Evolutionary conservation across 495 filamentous ascomycete genomes (phyloP), one percentile per base, ranked within the genome.

Genomic region (Cercophora samala): DNA sequence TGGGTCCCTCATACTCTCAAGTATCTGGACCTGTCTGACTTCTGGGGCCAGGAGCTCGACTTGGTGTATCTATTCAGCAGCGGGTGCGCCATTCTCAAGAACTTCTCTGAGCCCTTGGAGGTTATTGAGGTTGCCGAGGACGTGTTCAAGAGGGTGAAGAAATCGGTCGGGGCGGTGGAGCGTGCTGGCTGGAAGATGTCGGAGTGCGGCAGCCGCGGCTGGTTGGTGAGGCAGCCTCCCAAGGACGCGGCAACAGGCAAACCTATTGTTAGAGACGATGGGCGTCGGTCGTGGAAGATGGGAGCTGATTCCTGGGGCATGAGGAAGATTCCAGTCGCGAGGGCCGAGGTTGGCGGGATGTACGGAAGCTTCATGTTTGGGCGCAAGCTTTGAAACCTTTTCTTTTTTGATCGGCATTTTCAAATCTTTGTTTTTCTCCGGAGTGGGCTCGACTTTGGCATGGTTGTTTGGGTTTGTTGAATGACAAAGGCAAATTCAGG

Each of bases 281-380:
- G 89, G 5, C 77, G 83, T 37, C 82, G 90, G 26, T 72, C 74
- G 63, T 96, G 92, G 92, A 96, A 96, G 81, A 91, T 93, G 91
- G 92, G 92, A 15, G 91, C 91, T n/a, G 85, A 85, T 66, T 89
- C 86, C 79, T 95, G 92, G 92, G 92, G 92, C 18, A 93, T 92
- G 87, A 85, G 90, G 55, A 96, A 96, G 83, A 83, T 93, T 29
- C 91, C 92, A 13, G 88, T 95, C 62, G 90, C 90, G 15, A 77
- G 82, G 51, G 87, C 88, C 6, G 91, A 93, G 70, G 91, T 95
- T 2, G 90, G 90, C 15, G 92, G 92, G 23, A 88, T 96, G 79
- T 96, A 96, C 75, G 91, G 91, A 56, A 88, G 88, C 68, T 95
- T 91, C 76, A 93, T 93, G 88, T 96, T 93, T 71, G 80, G 79